Base-by-base conservation (phyloP, 345 rosid species). In the Gynandropsis gynandra region DNA sequence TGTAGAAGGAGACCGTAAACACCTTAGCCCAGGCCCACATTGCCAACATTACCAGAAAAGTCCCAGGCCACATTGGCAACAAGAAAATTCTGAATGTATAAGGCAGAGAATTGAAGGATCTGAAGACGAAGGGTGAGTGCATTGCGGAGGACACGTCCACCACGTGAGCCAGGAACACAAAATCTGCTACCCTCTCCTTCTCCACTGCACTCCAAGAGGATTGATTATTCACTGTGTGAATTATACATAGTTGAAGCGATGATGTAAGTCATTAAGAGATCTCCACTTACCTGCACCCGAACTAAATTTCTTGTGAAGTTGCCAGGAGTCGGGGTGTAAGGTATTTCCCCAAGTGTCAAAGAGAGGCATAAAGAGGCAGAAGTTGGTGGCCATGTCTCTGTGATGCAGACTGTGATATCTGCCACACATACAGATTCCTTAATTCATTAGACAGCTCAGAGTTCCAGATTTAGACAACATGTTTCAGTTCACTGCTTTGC, bases 321-420 rank as follows among this genome's bases (percentile, higher is more conserved):
- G 74, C 99, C 97, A 88, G 1, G 97, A 83, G 36, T 77, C 64
- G 55, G 47, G 27, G 70, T 85, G 81, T 7, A 80, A 72, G 10
- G 99, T 93, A 13, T 80, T 73, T 53, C 97, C 79, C 44, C 81
- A 52, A 50, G 74, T 79, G 58, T 93, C 99, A 66, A 78, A 93
- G 40, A 88, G 45, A 12, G 99, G 99, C 97, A 93, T 88, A 61
- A 88, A 85, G 32, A 93, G 83, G 76, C 99, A 93, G 69, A 83
- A 93, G 42, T 93, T 93, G 61, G 92, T 75, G 61, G 63, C 76
- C 81, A 58, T 77, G 8, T 85, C 87, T 13, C 68, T 59, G 67
- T 88, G 99, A 63, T 93, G 99, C 56, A 88, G 68, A 66, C 69
- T 80, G 61, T 93, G 95, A 63, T 93, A 93, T 47, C 97, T 93